Base-by-base conservation (phyloP, 768 basidiomycete species). In the Crepidotus variabilis region DNA sequence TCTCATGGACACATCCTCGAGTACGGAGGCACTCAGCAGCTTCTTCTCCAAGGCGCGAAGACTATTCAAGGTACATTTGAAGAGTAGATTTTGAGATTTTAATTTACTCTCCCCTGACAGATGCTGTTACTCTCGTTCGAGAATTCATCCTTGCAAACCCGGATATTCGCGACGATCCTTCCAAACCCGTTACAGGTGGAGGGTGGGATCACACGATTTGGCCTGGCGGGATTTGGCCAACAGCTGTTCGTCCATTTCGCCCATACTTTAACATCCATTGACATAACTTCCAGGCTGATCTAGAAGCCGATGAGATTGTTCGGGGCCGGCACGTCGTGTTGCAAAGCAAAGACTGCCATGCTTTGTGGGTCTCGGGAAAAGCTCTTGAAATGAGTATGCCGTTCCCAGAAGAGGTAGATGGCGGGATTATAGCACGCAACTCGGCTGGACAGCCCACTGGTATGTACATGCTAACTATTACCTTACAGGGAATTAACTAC, bases 131-230 rank as follows among this genome's bases (percentile, higher is more conserved):
- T 1, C 79, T 83, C 47, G 79, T 92, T 35, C 78, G 79, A 51
- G 65, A 79, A 20, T 88, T 83, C 68, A 84, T 93, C 53, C 68
- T 83, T 10, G 68, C 75, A 8, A 78, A 84, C 58, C 79, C 79
- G 0, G 84, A 86, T 43, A 69, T 87, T n/a, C 67, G 74, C 20
- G 71, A 74, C 18, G 80, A 92, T 66, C 78, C 72, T 13, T 75
- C 80, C 20, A 80, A 77, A 60, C 85, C 85, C 68, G 79, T 96
- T 14, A 80, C 85, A 54, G 92, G 92, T 2, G 84, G 88, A 66
- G 94, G 94, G 1, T 96, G 94, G 93, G 91, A 96, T 68, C 94
- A 96, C 69, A 95, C 92, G 1, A 71, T 78, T 52, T 90, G 88
- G 88, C 73, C 79, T 7, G 67, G 67, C 18, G 69, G 74, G 28